phyloP scores from a whole-genome alignment of 495 filamentous ascomycete genomes.

The Hamigera avellanea region DNA sequence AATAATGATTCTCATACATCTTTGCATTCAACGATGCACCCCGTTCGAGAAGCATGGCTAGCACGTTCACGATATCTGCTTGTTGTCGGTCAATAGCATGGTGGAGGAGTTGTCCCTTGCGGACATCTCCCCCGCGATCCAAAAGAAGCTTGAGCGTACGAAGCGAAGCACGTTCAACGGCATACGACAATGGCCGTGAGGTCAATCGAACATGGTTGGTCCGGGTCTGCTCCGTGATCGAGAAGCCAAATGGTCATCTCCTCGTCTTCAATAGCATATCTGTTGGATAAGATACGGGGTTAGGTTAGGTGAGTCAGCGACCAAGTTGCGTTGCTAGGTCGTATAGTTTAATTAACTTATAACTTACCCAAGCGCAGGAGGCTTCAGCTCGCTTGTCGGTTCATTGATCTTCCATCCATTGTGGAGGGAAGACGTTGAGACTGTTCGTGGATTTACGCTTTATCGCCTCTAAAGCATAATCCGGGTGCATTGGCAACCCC shows the following conservation, averaged over 20 bases:
- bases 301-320: background rate
- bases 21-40: constrained; percentile 9
- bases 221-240: constrained; percentile 14
- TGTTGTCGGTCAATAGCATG: constrained; percentile 6
- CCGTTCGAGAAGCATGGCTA: constrained; percentile 5
- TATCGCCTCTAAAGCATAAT: background rate
- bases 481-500: background rate
- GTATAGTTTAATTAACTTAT: background rate
- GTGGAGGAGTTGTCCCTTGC: constrained; percentile 12
- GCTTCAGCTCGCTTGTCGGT: constrained; percentile 4
- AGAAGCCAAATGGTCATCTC: constrained; percentile 17
- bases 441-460: background rate
- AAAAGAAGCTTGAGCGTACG: constrained; percentile 7
- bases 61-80: constrained; percentile 3
- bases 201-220: constrained; percentile 8
- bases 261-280: constrained; percentile 8
- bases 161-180: constrained; percentile 5
- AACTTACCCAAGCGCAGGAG: constrained; percentile 8
- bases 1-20: constrained; percentile 8
- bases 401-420: constrained; percentile 10
- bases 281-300: constrained; percentile 1
- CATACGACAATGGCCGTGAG: constrained; percentile 10
- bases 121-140: constrained; percentile 7
- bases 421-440: constrained; percentile 2
- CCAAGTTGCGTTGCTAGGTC: background rate